phyloP scores from a whole-genome alignment of 2,329 filamentous ascomycete species.

The Curvularia lunata region DNA sequence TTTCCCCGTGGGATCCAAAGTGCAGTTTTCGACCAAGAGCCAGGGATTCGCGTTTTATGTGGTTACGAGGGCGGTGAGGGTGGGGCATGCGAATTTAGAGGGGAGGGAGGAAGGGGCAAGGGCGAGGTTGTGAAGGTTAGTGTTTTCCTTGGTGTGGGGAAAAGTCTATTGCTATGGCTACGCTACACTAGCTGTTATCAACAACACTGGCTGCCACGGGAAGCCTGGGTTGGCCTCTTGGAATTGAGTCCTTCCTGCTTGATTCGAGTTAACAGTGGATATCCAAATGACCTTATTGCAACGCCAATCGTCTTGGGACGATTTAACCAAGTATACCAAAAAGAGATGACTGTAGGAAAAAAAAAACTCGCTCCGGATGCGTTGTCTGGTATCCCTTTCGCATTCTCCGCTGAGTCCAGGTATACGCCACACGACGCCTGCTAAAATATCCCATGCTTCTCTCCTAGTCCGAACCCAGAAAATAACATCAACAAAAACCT shows the following conservation, averaged over 20 bases:
- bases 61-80: constrained; percentile 24
- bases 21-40: constrained; percentile 29
- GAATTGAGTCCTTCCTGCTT: not conserved
- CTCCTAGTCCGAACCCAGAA: not conserved
- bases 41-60: constrained; percentile 28
- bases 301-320: not conserved
- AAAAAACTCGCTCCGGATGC: not conserved
- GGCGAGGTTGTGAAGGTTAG: constrained; percentile 7
- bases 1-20: constrained; percentile 28
- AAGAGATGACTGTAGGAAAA: not conserved
- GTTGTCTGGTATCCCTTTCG: not conserved
- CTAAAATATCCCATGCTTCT: not conserved
- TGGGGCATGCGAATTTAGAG: constrained; percentile 20
- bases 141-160: no score
- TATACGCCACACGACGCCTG: not conserved
- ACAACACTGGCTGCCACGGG: not conserved
- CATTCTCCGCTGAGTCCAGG: not conserved
- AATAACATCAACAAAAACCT: not conserved
- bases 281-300: not conserved
- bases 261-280: not conserved
- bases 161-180: not conserved
- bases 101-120: constrained; percentile 18
- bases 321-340: not conserved
- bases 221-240: not conserved
- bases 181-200: not conserved